phyloP scores from a whole-genome alignment of 1,284 basidiomycete genomes.

The Somion occarium region DNA sequence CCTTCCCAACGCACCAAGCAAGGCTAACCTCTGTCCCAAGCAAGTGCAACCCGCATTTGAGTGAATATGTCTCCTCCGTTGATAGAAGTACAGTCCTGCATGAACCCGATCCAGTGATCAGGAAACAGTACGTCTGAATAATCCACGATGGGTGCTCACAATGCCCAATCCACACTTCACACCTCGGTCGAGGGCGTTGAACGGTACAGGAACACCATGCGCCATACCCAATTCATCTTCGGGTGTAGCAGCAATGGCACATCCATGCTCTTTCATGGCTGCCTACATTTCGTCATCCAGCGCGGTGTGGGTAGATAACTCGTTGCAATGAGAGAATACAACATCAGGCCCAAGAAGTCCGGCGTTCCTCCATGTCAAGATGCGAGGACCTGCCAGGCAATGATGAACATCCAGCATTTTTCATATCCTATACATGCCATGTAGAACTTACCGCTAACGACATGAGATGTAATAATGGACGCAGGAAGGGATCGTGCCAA shows the following conservation, averaged over 20 bases:
- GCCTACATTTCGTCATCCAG: slow-evolving; percentile 28
- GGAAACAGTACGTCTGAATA: not conserved
- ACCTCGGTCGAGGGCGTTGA: slow-evolving; percentile 28
- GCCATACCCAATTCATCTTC: slow-evolving; percentile 32
- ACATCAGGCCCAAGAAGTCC: slow-evolving; percentile 27
- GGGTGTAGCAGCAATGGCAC: slow-evolving; percentile 28
- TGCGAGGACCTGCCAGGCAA: slow-evolving; percentile 15
- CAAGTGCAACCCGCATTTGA: slow-evolving; percentile 29
- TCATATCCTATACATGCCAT: not conserved
- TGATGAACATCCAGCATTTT: not conserved
- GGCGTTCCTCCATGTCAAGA: slow-evolving; percentile 22
- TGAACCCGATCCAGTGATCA: not conserved
- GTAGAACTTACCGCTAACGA: slow-evolving; percentile 19
- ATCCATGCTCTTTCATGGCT: slow-evolving; percentile 24
- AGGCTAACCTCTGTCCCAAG: slow-evolving; percentile 24
- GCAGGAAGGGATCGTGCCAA: slow-evolving; percentile 22
- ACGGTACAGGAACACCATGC: slow-evolving; percentile 27
- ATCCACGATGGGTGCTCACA: slow-evolving; percentile 14
- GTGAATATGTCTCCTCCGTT: slow-evolving; percentile 31
- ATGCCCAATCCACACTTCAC: slow-evolving; percentile 30
- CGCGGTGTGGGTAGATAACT: slow-evolving; percentile 21
- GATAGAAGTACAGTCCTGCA: slow-evolving; percentile 25
- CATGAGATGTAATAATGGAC: slow-evolving; percentile 25
- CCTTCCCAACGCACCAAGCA: not conserved
- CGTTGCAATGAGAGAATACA: slow-evolving; percentile 31